Base-by-base conservation (phyloP, 108 stramenopile species). In the Epithemia pelagica region DNA sequence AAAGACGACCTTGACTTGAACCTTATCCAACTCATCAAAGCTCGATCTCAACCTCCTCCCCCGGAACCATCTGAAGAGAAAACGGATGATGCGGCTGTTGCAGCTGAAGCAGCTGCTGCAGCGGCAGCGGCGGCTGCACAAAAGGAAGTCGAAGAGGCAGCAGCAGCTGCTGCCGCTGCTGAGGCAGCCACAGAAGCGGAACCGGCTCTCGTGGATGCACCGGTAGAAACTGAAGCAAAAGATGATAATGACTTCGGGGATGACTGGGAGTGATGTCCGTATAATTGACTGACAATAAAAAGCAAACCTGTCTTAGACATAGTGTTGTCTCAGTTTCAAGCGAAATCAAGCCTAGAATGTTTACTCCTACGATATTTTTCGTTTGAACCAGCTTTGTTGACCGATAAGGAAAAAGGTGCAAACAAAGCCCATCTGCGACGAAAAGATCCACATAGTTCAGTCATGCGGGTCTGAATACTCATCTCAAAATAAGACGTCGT, bases 1-100 rank as follows among this genome's bases (percentile, higher is more conserved):
- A 90, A 90, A 79, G 90, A 82, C 64, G 94, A 95, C 66, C 74
- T 95, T 59, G 90, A 92, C 60, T 70, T 95, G 52, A 89, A 95
- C 70, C 78, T 95, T 32, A 92, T 95, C 71, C 78, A 86, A 23
- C 66, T 95, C 7, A 81, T 95, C 52, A 95, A 95, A 73, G 72
- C 82, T 25, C 84, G 82, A 33, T 67, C 26, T 30, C 37, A 30
- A 46, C 71, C 72, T 22, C 62, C 59, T 20, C 54, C 70, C 32
- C 52, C 76, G 20, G 59, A 59, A 64, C 66, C 29, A 62, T 62
- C 28, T 21, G 61, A 54, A 28, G 53, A 62, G 27, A 26, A 52
- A 54, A 26, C 29, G 27, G 65, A 27, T 2, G 46, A 26, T 28
- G 32, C 37, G 27, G 72, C 27, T 20, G 57, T 32, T 22, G 55